A percentile compares a stretch with the other conserved stretches of the same genome.
Evolutionary conservation across 805 yeast genomes (phyloP).

Genomic region (Tetrapisispora arboricola): DNA sequence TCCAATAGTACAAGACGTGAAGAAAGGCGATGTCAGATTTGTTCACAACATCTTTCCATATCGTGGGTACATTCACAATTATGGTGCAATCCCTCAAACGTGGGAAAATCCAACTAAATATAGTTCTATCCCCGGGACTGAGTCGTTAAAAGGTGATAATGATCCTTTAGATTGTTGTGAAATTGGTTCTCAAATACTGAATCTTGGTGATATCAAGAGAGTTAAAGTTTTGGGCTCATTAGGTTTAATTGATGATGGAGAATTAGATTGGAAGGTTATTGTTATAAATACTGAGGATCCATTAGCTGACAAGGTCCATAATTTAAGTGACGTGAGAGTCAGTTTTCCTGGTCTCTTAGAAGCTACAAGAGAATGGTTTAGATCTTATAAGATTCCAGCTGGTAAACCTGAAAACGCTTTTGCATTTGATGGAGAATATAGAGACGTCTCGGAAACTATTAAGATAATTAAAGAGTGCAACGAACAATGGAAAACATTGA

Average conservation of each 20-base stretch:
- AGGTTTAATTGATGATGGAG: slow-evolving; percentile 86
- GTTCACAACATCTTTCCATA: slow-evolving; percentile 73
- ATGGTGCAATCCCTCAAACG: slow-evolving; percentile 86
- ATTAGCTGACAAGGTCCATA: slow-evolving; percentile 47
- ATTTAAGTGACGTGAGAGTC: slow-evolving; percentile 55
- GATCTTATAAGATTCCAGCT: slow-evolving; percentile 72
- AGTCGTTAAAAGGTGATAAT: slow-evolving; percentile 64
- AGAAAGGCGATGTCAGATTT: slow-evolving; percentile 65
- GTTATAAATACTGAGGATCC: slow-evolving; percentile 62
- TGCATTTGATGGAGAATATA: slow-evolving; percentile 62
- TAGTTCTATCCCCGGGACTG: slow-evolving; percentile 29
- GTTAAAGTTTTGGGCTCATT: slow-evolving; percentile 67
- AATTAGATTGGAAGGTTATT: slow-evolving; percentile 89
- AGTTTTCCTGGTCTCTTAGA: slow-evolving; percentile 62
- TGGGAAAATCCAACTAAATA: slow-evolving; percentile 87
- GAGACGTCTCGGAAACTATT: slow-evolving; percentile 48
- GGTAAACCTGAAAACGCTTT: slow-evolving; percentile 69
- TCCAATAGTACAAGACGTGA: slow-evolving; percentile 73
- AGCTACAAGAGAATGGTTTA: slow-evolving; percentile 69
- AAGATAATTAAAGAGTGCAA: slow-evolving; percentile 53
- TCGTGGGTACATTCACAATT: slow-evolving; percentile 78
- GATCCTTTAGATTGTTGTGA: slow-evolving; percentile 95
- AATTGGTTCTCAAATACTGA: slow-evolving; percentile 53
- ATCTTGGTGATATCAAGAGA: slow-evolving; percentile 53
- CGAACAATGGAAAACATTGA: slow-evolving; percentile 54